Evolutionary conservation across 2,329 filamentous ascomycete species (phyloP), one percentile per base, ranked within the genome.

Genomic region (Grosmannia clavigera): DNA sequence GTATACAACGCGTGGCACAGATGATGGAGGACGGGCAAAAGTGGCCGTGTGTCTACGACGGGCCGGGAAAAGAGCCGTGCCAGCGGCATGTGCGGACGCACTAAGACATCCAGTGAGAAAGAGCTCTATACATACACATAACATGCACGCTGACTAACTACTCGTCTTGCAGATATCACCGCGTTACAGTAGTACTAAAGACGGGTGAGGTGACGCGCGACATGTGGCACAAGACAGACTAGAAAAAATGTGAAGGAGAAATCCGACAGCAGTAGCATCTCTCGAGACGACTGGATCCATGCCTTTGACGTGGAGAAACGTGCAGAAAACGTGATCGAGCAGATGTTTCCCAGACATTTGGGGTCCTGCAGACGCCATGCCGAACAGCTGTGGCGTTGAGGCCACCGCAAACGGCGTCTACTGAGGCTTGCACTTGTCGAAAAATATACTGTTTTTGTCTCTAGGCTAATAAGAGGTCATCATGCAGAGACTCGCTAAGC

Each of bases 191-290:
- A 1, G 74, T 77, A 9, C 78, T 80, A 68, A 79, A 79, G 68
- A 80, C 76, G 0, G 78, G 78, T 4, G 76, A 79, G 64, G 72
- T 71, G 6, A 78, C 78, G 0, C 72, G 77, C 33, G 77, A 80
- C 62, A 74, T 73, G 70, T 81, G 79, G 79, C 79, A 82, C 65
- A 80, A 78, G 67, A 78, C 78, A 5, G 77, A 79, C 64, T 81
- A 76, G 77, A 70, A 67, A 67, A 27, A 75, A 75, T 61, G 76
- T 78, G 38, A 75, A 74, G 60, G 68, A 76, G 62, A 73, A 79
- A 55, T 77, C 77, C 0, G 69, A 74, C 61, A 74, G 72, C 46
- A 77, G 80, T 57, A 72, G 75, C 50, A 70, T 81, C 55, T 76
- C 75, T 7, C 71, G 78, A 3, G 76, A 80, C 60, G 76, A 78